Base-by-base conservation (phyloP, 768 basidiomycete species). In the Collybiopsis confluens region DNA sequence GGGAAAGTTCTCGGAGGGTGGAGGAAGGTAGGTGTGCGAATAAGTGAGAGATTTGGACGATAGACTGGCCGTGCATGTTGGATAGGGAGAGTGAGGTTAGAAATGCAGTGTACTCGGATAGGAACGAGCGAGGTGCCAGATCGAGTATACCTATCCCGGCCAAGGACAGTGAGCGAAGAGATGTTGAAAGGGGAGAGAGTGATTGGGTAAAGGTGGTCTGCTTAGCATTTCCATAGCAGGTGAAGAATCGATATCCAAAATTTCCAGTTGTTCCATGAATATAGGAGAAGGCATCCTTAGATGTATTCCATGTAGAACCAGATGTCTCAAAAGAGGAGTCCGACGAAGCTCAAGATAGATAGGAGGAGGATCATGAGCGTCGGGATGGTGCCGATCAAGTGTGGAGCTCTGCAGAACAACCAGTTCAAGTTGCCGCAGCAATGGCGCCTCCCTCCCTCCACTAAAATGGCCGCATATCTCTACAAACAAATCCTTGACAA, bases 231-330 rank as follows among this genome's bases (percentile, higher is more conserved):
- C 24, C 49, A 41, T 42, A 23, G 35, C 36, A 6, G 49, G 40
- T 13, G n/a, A 9, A 27, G 15, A 41, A 35, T 47, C 46, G n/a
- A 51, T 7, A 41, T 35, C 24, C 1, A 51, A 27, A 51, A 15
- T 37, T n/a, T 51, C 49, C 40, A 51, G 36, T 21, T 51, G 36
- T 24, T 40, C 16, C 49, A 47, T 42, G 37, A 26, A 51, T n/a
- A 27, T 24, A 4, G 49, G 36, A 24, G 37, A 51, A 8, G 36
- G 49, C 40, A 40, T 42, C 23, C 36, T 40, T 26, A 40, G 36
- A 13, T 35, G 27, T 13, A 47, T 21, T 47, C 46, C 30, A 8
- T 13, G 20, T 21, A 47, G 30, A 10, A 35, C 30, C 9, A 47
- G 20, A 21, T 47, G 46, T 9, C 11, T 35, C 2, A 47, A 33